phyloP scores from a whole-genome alignment of 2,329 filamentous ascomycete genomes.

The Ophidiomyces ophidiicola region DNA sequence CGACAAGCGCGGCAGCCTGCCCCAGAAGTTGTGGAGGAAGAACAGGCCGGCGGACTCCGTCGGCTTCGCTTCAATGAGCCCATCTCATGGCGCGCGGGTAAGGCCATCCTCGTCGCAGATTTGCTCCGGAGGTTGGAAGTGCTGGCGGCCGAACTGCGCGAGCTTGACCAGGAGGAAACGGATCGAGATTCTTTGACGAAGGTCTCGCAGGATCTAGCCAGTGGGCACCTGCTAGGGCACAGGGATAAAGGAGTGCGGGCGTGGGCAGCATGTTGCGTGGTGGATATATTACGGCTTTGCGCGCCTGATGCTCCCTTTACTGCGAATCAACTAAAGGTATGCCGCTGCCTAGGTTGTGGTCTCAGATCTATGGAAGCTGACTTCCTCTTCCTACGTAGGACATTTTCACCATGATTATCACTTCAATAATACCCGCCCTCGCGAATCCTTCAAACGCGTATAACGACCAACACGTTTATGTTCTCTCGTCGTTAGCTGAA shows the following conservation, averaged over 20 bases:
- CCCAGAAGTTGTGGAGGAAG: slow-evolving; percentile 20
- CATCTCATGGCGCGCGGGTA: slow-evolving; percentile 83
- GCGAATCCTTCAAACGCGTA: slow-evolving; percentile 80
- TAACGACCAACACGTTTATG: slow-evolving; percentile 84
- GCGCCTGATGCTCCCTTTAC: slow-evolving; percentile 94
- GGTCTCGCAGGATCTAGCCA: slow-evolving; percentile 73
- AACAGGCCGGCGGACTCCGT: slow-evolving; percentile 24
- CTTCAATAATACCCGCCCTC: slow-evolving; percentile 69
- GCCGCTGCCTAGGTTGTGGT: slow-evolving; percentile 13
- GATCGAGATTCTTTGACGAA: slow-evolving; percentile 71
- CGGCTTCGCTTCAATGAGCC: slow-evolving; percentile 68
- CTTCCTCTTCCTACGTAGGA: slow-evolving; percentile 45
- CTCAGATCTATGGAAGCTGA: slow-evolving; percentile 12
- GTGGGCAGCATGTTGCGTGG: slow-evolving; percentile 75
- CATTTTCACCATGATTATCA: slow-evolving; percentile 83
- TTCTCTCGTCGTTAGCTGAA: slow-evolving; percentile 75
- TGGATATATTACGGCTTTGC: slow-evolving; percentile 84
- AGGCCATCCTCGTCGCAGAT: slow-evolving; percentile 71
- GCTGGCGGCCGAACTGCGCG: slow-evolving; percentile 68
- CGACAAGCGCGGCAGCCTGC: slow-evolving; percentile 26
- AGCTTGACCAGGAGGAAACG: slow-evolving; percentile 75
- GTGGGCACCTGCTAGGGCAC: slow-evolving; percentile 70
- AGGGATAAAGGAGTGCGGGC: slow-evolving; percentile 90
- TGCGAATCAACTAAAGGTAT: slow-evolving; percentile 74
- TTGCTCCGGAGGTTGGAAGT: slow-evolving; percentile 69